Base-by-base conservation (phyloP, 1,284 basidiomycete genomes). In the Paramarasmius palmivorus region DNA sequence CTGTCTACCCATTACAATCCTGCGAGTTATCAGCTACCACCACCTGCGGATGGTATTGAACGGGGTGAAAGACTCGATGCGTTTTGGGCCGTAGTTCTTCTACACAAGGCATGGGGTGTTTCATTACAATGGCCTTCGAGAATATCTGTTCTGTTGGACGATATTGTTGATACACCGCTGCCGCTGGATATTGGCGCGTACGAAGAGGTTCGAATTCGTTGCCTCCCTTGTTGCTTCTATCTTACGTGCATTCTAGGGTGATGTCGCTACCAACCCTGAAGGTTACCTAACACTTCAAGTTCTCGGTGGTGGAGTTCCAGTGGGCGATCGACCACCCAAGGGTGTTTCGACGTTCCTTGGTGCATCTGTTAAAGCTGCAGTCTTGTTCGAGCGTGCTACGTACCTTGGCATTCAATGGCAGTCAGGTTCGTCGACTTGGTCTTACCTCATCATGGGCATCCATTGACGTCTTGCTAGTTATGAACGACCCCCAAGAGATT, bases 21-120 rank as follows among this genome's bases (percentile, higher is more conserved):
- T 0, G 34, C 41, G 19, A 55, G 51, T 25, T 40, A 62, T 1
- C 52, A 52, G 10, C 61, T 77, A 22, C 67, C 71, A 3, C 64
- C 67, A 0, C 67, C 76, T 0, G 52, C 60, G 15, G 74, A 79
- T 55, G 59, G 58, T 7, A 61, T 74, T 4, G 79, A 82, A 52
- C 70, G 72, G 10, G 76, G 74, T 7, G 79, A 82, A 56, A 66
- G 78, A 14, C 69, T 78, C 15, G 67, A 73, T 40, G 73, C 71
- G 0, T 81, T 81, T 49, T 82, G 81, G 79, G 61, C 66, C 5
- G 67, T 73, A 1, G 74, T 73, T 55, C 57, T 66, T 2, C 58
- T 75, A 32, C 77, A 80, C 57, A 69, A 72, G 40, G 71, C 67
- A 52, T 71, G 72, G 63, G 59, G 68, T 4, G 65, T 68, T 4